A percentile compares a stretch with the other conserved stretches of the same genome.
Evolutionary conservation across 257 asterid species (phyloP).

Genomic region (Mentha longifolia): DNA sequence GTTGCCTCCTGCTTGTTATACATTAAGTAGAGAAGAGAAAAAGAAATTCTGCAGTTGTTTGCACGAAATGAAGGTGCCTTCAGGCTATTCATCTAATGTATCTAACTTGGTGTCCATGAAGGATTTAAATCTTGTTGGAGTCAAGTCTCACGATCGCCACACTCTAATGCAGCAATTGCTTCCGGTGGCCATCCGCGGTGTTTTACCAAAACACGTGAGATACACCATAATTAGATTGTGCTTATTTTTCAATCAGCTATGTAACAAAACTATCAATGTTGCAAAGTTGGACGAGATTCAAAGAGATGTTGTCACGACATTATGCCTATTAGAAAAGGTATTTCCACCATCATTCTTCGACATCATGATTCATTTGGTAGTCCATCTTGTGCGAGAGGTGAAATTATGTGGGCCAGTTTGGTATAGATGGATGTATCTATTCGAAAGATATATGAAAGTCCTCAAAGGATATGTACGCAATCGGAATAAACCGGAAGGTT

Average conservation of each 20-base stretch:
- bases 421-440: neutral
- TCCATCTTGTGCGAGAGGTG: neutral
- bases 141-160: neutral
- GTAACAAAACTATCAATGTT: neutral
- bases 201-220: neutral
- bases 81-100: neutral
- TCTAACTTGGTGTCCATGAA: neutral
- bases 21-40: neutral
- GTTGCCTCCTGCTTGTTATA: too few relatives aligned
- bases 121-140: neutral
- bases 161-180: neutral
- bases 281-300: neutral
- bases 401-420: neutral
- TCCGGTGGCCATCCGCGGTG: too few relatives aligned
- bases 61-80: neutral
- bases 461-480: neutral
- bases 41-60: neutral
- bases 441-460: neutral
- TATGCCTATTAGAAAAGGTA: neutral
- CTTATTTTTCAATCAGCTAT: neutral
- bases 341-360: neutral
- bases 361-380: neutral
- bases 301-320: neutral
- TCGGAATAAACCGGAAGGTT: neutral
- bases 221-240: neutral